These are phyloP conservation scores for Cladochytrium replicatum DNA, from an alignment of 192 early-diverging fungal species.

Conservation along the genomic window DNA sequence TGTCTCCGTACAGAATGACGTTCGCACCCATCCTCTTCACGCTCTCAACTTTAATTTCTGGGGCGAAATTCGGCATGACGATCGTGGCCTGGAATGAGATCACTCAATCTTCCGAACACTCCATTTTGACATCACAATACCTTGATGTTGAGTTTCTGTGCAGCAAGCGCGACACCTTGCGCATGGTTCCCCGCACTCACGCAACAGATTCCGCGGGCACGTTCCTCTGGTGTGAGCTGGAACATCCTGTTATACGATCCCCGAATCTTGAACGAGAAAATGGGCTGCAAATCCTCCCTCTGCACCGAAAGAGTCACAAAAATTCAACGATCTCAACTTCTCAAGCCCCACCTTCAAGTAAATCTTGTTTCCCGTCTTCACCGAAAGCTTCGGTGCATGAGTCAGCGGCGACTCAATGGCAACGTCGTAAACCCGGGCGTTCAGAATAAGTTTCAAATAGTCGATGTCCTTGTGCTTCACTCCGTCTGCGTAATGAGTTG, in stretches of 20 bases:
- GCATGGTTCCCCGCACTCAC: slow-evolving; percentile 28
- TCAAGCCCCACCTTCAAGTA: slow-evolving; percentile 26
- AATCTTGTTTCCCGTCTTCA: slow-evolving; percentile 21
- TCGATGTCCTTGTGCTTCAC: slow-evolving; percentile 29
- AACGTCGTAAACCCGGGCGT: slow-evolving; percentile 40
- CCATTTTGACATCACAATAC: too few species aligned
- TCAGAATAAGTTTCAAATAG: slow-evolving; percentile 38
- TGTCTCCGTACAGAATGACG: slow-evolving; percentile 32
- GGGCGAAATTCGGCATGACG: slow-evolving; percentile 43
- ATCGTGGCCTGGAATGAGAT: too few species aligned
- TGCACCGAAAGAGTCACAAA: slow-evolving; percentile 4
- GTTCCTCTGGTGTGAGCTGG: slow-evolving; percentile 26
- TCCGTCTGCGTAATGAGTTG: too few species aligned
- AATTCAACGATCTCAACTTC: background rate
- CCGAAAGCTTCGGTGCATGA: slow-evolving; percentile 25
- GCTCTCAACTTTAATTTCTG: slow-evolving; percentile 40
- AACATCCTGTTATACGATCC: slow-evolving; percentile 44
- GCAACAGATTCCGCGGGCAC: slow-evolving; percentile 25
- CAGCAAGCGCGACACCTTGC: slow-evolving; percentile 43
- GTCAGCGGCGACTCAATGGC: slow-evolving; percentile 23
- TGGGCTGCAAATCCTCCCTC: slow-evolving; percentile 42
- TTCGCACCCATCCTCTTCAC: slow-evolving; percentile 35
- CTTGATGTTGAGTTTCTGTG: slow-evolving; percentile 34
- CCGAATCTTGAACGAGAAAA: slow-evolving; percentile 44
- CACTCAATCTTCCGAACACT: too few species aligned